Conservation (phyloP, 768 basidiomycete species). For the Pulveroboletus ravenelii region DNA sequence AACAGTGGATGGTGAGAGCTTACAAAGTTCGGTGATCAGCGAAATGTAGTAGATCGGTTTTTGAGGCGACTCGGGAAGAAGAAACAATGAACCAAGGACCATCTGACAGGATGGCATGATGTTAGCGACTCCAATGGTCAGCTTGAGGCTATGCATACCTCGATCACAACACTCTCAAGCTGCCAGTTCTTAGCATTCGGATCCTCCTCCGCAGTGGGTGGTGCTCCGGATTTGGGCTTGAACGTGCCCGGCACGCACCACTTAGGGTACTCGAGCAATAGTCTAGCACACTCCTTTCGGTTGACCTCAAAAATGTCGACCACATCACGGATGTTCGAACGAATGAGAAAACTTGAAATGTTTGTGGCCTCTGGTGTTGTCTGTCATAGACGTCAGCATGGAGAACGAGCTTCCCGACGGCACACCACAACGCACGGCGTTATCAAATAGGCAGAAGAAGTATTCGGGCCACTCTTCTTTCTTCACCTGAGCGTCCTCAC, state of each 20-base stretch:
- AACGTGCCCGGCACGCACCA: constrained; percentile 84
- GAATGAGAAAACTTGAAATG: constrained; percentile 75
- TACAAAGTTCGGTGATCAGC: constrained; percentile 90
- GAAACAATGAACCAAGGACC: constrained; percentile 66
- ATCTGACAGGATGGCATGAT: constrained; percentile 39
- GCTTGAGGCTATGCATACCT: constrained; percentile 42
- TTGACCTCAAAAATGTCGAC: constrained; percentile 93
- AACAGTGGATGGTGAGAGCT: constrained; percentile 85
- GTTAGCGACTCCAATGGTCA: not conserved
- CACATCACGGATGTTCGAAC: constrained; percentile 68
- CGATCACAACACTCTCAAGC: constrained; percentile 82
- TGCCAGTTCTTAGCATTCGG: constrained; percentile 71
- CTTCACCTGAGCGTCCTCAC: constrained; percentile 67
- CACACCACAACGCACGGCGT: constrained; percentile 35
- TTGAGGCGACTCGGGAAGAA: constrained; percentile 72
- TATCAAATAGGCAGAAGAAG: constrained; percentile 63
- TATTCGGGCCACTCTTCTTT: constrained; percentile 83
- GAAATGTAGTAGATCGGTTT: constrained; percentile 83
- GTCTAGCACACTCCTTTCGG: constrained; percentile 87
- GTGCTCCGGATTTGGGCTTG: constrained; percentile 67
- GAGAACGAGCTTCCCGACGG: not conserved
- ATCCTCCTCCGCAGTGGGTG: constrained; percentile 42
- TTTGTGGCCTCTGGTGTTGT: constrained; percentile 72
- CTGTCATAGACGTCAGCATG: constrained; percentile 35
- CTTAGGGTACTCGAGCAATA: constrained; percentile 80